A percentile compares a stretch with the other conserved stretches of the same genome.
Evolutionary conservation across 2,329 filamentous ascomycete genomes (phyloP).

Genomic region (Nigrograna mackinnonii): DNA sequence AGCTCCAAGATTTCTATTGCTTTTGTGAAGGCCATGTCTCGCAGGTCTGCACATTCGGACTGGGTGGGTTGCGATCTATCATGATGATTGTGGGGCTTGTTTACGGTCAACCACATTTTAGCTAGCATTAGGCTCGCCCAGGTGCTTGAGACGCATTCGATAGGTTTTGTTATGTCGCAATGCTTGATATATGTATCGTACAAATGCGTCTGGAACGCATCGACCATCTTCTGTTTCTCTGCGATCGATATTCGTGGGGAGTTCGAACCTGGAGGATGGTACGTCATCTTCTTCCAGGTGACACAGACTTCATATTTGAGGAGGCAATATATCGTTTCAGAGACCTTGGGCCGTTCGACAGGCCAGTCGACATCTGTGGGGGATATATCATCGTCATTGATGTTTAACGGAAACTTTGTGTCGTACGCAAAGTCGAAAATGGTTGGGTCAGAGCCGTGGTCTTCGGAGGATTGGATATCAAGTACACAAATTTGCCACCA

Average conservation of each 20-base stretch:
- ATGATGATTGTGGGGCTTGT: too few relatives aligned
- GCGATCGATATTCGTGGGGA: neutral
- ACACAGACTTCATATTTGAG: neutral
- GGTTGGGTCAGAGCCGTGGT: neutral
- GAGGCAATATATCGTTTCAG: neutral
- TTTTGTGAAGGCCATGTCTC: neutral
- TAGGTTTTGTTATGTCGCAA: neutral
- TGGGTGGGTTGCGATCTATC: neutral
- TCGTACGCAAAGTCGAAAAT: neutral
- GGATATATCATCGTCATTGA: neutral
- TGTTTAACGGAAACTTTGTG: neutral
- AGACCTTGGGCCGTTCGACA: neutral
- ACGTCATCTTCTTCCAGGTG: neutral
- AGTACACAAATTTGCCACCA: conserved; percentile 5
- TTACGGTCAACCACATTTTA: neutral
- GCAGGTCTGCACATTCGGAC: neutral
- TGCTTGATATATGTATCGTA: neutral
- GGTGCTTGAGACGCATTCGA: neutral
- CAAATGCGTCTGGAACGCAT: neutral
- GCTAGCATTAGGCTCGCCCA: neutral
- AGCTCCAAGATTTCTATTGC: neutral
- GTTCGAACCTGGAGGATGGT: neutral
- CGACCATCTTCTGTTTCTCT: neutral
- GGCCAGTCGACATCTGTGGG: neutral
- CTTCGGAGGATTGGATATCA: conserved; percentile 1